Evolutionary conservation across 768 basidiomycete genomes (phyloP).

Genomic region (Auriscalpium orientale): DNA sequence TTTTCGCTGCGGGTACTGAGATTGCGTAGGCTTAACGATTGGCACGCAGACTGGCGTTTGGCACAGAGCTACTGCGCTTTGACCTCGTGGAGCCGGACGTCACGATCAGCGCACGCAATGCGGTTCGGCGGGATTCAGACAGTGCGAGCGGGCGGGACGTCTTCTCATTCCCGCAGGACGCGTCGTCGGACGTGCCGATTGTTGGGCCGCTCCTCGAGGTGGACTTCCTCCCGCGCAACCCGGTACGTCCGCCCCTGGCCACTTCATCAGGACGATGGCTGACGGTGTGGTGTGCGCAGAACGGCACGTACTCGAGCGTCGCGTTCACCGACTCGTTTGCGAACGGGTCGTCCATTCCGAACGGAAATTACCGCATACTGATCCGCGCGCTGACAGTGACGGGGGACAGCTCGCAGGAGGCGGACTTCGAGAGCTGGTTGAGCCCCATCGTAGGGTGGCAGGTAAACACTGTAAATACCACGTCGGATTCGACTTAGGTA

Average conservation of each 20-base stretch:
- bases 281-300: no score
- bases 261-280: conserved; percentile 6
- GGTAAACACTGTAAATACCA: no score
- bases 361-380: no score
- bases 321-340: no score
- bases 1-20: no score
- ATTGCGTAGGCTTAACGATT: background rate
- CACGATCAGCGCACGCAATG: conserved; percentile 28
- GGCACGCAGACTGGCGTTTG: conserved; percentile 34
- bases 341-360: no score
- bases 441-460: no score
- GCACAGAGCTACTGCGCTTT: conserved; percentile 37
- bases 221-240: conserved; percentile 43
- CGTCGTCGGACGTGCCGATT: conserved; percentile 30
- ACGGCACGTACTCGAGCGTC: no score
- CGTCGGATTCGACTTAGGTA: no score
- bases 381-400: no score
- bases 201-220: conserved; percentile 43
- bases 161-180: conserved; percentile 36
- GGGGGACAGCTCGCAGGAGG: no score
- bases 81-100: conserved; percentile 41
- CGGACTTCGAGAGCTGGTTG: no score
- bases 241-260: conserved; percentile 11
- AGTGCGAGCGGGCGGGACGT: background rate
- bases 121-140: conserved; percentile 13